Evolutionary conservation across 2,329 filamentous ascomycete genomes (phyloP).

Genomic region (Neonectria ditissima): DNA sequence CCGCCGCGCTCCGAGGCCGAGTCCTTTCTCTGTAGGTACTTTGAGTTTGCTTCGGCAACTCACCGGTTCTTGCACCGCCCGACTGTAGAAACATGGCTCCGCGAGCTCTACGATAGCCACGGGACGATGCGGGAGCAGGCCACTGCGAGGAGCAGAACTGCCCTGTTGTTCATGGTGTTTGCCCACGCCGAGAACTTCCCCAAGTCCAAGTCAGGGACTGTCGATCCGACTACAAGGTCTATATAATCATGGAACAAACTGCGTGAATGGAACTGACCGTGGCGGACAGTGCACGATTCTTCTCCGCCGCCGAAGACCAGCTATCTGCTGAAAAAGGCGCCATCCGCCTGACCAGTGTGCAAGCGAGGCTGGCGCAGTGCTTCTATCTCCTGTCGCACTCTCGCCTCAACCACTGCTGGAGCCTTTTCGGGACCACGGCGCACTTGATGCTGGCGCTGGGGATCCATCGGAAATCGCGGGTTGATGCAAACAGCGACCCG

Average conservation of each 20-base stretch:
- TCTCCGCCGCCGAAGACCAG: constrained; percentile 51
- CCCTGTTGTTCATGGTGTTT: constrained; percentile 63
- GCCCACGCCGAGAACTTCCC: constrained; percentile 60
- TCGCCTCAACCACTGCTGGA: constrained; percentile 60
- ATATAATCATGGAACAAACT: neutral
- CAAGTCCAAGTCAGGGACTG: constrained; percentile 32
- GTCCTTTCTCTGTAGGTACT: constrained; percentile 60
- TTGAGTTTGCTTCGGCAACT: constrained; percentile 67
- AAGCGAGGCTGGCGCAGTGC: constrained; percentile 54
- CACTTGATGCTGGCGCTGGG: constrained; percentile 54
- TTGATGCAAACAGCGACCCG: constrained; percentile 26
- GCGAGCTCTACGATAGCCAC: constrained; percentile 51
- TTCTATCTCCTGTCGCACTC: constrained; percentile 55
- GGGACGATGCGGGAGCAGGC: constrained; percentile 39
- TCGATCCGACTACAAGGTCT: constrained; percentile 25
- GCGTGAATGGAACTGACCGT: constrained; percentile 1
- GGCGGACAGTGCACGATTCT: constrained; percentile 44
- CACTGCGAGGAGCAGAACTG: constrained; percentile 46
- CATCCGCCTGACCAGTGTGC: constrained; percentile 52
- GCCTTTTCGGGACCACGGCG: constrained; percentile 55
- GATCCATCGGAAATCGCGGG: constrained; percentile 51
- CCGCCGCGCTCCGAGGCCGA: constrained; percentile 50
- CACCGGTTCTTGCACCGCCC: constrained; percentile 66
- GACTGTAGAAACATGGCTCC: constrained; percentile 59
- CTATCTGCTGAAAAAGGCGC: constrained; percentile 51